Evolutionary conservation across 2,329 filamentous ascomycete species (phyloP).

Genomic region (Diaporthe vaccinii): DNA sequence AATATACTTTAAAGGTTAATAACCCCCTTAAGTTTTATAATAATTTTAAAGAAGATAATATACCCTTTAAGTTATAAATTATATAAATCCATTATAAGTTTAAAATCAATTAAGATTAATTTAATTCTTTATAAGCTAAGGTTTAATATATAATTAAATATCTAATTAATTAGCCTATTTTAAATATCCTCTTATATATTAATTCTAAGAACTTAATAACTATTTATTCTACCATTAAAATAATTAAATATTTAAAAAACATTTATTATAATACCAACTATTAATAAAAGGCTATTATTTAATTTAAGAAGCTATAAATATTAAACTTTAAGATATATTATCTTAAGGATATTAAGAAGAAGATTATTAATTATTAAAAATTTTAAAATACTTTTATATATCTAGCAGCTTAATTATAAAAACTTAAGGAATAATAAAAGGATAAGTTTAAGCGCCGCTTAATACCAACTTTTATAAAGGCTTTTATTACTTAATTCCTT

Average conservation of each 20-base stretch:
- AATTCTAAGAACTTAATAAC: neutral
- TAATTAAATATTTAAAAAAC: neutral
- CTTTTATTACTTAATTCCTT: neutral
- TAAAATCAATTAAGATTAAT: neutral
- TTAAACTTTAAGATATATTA: neutral
- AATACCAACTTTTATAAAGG: neutral
- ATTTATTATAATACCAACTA: neutral
- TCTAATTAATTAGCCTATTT: neutral
- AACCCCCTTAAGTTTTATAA: neutral
- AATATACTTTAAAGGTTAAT: neutral
- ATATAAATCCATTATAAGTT: neutral
- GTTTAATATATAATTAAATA: neutral
- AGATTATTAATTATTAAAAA: neutral
- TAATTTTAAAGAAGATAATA: neutral
- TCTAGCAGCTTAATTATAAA: neutral
- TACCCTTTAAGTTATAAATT: neutral
- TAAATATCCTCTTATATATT: neutral
- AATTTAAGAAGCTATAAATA: neutral
- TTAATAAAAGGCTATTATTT: neutral
- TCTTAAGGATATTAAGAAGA: neutral
- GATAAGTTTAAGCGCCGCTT: neutral
- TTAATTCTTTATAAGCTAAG: neutral
- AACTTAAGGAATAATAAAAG: neutral
- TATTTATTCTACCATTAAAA: neutral
- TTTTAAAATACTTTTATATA: neutral